These are phyloP conservation scores for Coemansia asiatica DNA, from an alignment of 192 early-diverging fungal species.

Conservation along the genomic window DNA sequence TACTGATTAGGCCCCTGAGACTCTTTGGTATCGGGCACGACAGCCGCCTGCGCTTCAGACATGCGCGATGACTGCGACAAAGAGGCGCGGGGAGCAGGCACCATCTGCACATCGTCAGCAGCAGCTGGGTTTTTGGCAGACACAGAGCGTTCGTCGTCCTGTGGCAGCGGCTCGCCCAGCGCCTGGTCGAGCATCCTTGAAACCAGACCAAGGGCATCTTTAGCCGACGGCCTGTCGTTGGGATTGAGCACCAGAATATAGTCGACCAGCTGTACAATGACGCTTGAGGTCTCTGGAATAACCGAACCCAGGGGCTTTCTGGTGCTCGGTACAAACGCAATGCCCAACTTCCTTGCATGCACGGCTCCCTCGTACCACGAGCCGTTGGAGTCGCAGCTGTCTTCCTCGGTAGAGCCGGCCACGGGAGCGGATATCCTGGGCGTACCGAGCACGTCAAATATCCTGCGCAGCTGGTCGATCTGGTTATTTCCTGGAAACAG, in stretches of 20 bases:
- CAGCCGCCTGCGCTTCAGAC: neutral
- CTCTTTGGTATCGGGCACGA: neutral
- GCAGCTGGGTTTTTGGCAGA: neutral
- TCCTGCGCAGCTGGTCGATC: constrained; percentile 88
- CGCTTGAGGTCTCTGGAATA: constrained; percentile 60
- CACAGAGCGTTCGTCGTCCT: constrained; percentile 12
- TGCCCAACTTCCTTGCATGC: constrained; percentile 66
- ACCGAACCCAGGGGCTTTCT: constrained; percentile 58
- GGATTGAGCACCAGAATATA: constrained; percentile 82
- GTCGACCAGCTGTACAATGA: constrained; percentile 63
- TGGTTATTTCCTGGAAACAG: constrained; percentile 93
- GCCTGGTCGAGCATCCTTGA: constrained; percentile 45
- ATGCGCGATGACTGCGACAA: neutral
- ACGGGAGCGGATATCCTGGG: constrained; percentile 57
- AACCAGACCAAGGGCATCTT: constrained; percentile 63
- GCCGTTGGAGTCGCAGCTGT: constrained; percentile 39
- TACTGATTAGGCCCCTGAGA: neutral
- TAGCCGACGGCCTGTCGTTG: constrained; percentile 67
- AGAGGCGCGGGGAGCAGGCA: neutral
- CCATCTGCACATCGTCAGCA: neutral
- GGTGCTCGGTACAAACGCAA: constrained; percentile 60
- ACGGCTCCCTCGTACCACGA: constrained; percentile 76
- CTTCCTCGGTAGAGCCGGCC: constrained; percentile 1
- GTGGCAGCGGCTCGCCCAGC: constrained; percentile 27
- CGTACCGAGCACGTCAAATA: constrained; percentile 78